These are phyloP conservation scores for Cryphonectria radicalis DNA, from an alignment of 2,329 filamentous ascomycete genomes.

Conservation along the genomic window DNA sequence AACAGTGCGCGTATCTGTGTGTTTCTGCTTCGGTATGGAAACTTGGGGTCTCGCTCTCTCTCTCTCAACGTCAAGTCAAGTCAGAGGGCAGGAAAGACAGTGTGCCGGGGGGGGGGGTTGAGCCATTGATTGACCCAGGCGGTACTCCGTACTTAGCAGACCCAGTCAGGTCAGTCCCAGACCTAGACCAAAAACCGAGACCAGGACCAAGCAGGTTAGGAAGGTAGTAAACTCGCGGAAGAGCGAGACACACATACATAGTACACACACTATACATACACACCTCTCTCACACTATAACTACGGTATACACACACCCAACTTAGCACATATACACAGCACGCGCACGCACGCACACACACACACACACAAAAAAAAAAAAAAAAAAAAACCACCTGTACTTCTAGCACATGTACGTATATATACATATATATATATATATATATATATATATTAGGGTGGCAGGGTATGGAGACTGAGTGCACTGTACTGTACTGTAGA, in stretches of 20 bases:
- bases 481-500: neutral
- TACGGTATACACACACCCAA: neutral
- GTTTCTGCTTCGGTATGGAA: neutral
- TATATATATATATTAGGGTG: neutral
- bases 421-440: neutral
- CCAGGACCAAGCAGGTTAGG: constrained; percentile 28
- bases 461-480: neutral
- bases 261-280: neutral
- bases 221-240: constrained; percentile 26
- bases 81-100: neutral
- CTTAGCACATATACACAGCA: neutral
- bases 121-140: constrained; percentile 22
- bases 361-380: neutral
- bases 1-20: neutral
- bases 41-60: neutral
- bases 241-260: constrained; percentile 6
- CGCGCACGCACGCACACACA: neutral
- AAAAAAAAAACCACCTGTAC: neutral
- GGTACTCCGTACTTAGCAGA: neutral
- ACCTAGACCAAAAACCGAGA: constrained; percentile 23
- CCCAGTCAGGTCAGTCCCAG: constrained; percentile 16
- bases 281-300: neutral
- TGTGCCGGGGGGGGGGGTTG: neutral
- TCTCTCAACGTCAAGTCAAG: neutral
- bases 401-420: neutral